Base-by-base conservation (phyloP, 2,329 filamentous ascomycete species). In the Cladophialophora yegresii region DNA sequence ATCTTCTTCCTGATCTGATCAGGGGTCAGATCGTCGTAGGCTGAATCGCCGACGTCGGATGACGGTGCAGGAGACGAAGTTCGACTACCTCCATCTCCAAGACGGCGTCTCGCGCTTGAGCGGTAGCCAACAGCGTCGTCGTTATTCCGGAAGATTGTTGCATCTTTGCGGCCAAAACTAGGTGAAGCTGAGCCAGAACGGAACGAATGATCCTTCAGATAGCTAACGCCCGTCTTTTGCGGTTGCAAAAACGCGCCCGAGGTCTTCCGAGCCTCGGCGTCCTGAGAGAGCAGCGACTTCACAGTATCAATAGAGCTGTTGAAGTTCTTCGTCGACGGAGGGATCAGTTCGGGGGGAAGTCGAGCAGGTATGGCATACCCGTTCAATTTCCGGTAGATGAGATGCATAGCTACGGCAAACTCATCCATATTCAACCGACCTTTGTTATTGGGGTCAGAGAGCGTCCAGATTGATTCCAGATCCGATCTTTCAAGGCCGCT, bases 321-420 rank as follows among this genome's bases (percentile, higher is more conserved):
- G 72, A 99, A 86, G 76, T 97, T 96, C 69, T 93, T 87, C 10
- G 93, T 96, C 1, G 95, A 98, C 1, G 95, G 95, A 23, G 95
- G 95, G 6, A 98, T 88, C 65, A 99, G 85, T 80, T 99, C 95
- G 0, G 95, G 87, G 8, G 95, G 95, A 10, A 99, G 83, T 51
- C 89, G 88, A 72, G 88, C 90, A 16, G 95, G 95, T 33, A 98
- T 84, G 1, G 93, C 93, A 73, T 98, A 98, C 40, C 93, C 93
- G 73, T 99, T 98, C 59, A 99, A 84, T 75, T 96, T 96, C 72
- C 95, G 86, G 80, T 99, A 99, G 72, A 99, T 99, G 78, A 99
- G 81, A 83, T 99, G 95, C 95, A 99, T 99, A 9, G 93, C 92
- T 58, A 99, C 93, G 8, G 95, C 93, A 74, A 99, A 99, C 74